Percentiles rank a stretch among this genome's conserved stretches.
Conservation (phyloP, 169 alveolate genomes). For the Plasmodium yoelii region DNA sequence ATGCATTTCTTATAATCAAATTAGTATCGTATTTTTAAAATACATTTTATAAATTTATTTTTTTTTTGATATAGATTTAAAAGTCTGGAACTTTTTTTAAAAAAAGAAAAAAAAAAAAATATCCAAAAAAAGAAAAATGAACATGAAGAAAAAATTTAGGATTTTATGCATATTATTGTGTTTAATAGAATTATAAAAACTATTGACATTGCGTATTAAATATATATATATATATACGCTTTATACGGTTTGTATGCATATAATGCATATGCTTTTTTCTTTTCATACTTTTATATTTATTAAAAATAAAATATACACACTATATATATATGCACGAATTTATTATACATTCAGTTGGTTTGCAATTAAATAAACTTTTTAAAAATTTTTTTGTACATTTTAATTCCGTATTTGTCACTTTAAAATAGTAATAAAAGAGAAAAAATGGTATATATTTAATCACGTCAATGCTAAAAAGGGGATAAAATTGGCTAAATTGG, state of each 20-base stretch:
- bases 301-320: background rate
- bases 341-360: too few species aligned
- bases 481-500: too few species aligned
- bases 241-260: background rate
- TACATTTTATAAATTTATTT: background rate
- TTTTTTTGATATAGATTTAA: slow-evolving; percentile 21
- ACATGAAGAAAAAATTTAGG: slow-evolving; percentile 12
- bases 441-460: too few species aligned
- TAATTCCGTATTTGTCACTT: too few species aligned
- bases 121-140: slow-evolving; percentile 7
- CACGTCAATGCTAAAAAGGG: too few species aligned
- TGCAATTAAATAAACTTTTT: too few species aligned
- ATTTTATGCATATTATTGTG: background rate
- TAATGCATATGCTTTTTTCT: too few species aligned
- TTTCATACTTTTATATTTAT: too few species aligned
- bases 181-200: background rate
- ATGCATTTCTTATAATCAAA: background rate
- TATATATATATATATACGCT: background rate
- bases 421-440: too few species aligned
- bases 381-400: too few species aligned
- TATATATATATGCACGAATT: background rate
- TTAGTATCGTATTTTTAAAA: background rate
- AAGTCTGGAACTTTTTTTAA: slow-evolving; percentile 37
- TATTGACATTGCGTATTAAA: background rate
- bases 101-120: slow-evolving; percentile 54